Evolutionary conservation across 2,329 filamentous ascomycete species (phyloP).

Genomic region (Xenoacremonium recifei): DNA sequence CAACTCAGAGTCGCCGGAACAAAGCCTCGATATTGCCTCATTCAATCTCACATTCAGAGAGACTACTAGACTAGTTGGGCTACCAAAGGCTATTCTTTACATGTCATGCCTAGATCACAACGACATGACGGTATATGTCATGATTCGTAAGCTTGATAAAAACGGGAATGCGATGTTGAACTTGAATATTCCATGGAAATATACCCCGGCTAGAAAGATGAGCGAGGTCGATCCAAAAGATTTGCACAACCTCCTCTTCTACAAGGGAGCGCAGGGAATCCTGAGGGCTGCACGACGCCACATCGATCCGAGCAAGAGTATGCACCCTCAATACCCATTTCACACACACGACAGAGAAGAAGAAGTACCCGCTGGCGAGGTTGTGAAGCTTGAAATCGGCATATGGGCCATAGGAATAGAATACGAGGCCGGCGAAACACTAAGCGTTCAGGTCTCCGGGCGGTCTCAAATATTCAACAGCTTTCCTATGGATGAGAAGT

Average conservation of each 20-base stretch:
- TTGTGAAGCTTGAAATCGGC: slow-evolving; percentile 26
- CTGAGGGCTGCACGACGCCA: slow-evolving; percentile 17
- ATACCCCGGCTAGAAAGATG: slow-evolving; percentile 13
- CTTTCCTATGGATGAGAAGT: slow-evolving; percentile 8
- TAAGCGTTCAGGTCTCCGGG: slow-evolving; percentile 22
- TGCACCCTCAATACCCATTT: slow-evolving; percentile 28
- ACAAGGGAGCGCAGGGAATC: slow-evolving; percentile 22
- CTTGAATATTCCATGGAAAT: slow-evolving; percentile 26
- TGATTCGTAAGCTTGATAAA: slow-evolving; percentile 16
- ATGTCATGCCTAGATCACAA: slow-evolving; percentile 29
- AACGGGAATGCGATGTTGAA: slow-evolving; percentile 26
- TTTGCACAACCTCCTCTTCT: slow-evolving; percentile 21
- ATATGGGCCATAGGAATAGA: slow-evolving; percentile 29
- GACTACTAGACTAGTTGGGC: slow-evolving; percentile 3
- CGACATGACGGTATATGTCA: slow-evolving; percentile 43
- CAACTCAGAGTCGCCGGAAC: too few relatives aligned
- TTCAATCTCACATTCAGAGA: slow-evolving; percentile 3
- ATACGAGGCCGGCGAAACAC: slow-evolving; percentile 23
- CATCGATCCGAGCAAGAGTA: slow-evolving; percentile 19
- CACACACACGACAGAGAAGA: slow-evolving; percentile 19
- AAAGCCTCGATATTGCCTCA: background rate
- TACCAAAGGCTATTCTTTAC: slow-evolving; percentile 6
- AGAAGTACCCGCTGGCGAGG: slow-evolving; percentile 19
- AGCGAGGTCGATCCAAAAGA: slow-evolving; percentile 17
- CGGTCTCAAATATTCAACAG: slow-evolving; percentile 16